Conservation (phyloP, 2,329 filamentous ascomycete genomes). For the Alternaria ventricosa region DNA sequence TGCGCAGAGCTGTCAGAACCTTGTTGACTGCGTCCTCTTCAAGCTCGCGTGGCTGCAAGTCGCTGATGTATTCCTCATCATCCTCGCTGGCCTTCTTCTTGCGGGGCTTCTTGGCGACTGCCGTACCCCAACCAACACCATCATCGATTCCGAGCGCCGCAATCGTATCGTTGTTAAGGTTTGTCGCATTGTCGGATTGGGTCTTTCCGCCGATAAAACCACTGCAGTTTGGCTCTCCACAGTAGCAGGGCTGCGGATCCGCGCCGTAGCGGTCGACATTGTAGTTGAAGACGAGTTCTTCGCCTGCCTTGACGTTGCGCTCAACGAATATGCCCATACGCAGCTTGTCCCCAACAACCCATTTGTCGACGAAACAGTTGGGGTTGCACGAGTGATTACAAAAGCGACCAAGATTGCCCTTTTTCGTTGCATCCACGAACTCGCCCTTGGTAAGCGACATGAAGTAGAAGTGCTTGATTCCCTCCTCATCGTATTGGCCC, state of each 20-base stretch:
- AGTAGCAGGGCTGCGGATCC: constrained; percentile 96
- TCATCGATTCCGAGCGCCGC: constrained; percentile 96
- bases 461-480: constrained; percentile 99
- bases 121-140: constrained; percentile 87
- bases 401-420: constrained; percentile 93
- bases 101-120: constrained; percentile 85
- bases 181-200: constrained; percentile 93
- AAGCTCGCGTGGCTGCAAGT: constrained; percentile 78
- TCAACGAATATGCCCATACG: constrained; percentile 98
- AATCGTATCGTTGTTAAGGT: constrained; percentile 85
- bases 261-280: constrained; percentile 98
- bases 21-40: constrained; percentile 86
- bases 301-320: constrained; percentile 82
- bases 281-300: constrained; percentile 99
- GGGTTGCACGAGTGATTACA: constrained; percentile 99
- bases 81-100: constrained; percentile 93
- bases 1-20: constrained; percentile 95
- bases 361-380: constrained; percentile 99
- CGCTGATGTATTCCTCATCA: constrained; percentile 94
- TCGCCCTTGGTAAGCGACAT: constrained; percentile 98
- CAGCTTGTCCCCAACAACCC: constrained; percentile 95
- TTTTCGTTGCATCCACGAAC: constrained; percentile 97
- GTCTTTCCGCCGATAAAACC: constrained; percentile 98
- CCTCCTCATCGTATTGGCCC: constrained; percentile 91
- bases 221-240: constrained; percentile 90